These are phyloP conservation scores for Lojkania enalia DNA, from an alignment of 2,329 filamentous ascomycete genomes.

Conservation along the genomic window DNA sequence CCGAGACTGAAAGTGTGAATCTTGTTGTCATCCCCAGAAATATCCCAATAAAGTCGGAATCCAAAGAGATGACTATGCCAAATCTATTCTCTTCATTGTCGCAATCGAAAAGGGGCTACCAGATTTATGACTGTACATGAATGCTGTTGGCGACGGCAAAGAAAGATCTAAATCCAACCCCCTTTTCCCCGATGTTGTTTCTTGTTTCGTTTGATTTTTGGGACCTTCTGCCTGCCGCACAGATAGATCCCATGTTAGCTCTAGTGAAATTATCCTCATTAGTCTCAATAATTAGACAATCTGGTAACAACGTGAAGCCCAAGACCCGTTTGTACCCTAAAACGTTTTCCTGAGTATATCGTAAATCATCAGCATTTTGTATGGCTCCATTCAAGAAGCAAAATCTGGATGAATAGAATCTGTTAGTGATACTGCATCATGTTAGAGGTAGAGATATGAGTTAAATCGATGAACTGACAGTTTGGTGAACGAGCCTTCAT, in stretches of 20 bases:
- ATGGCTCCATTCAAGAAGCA: constrained; percentile 38
- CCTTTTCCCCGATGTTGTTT: constrained; percentile 43
- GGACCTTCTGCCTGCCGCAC: constrained; percentile 41
- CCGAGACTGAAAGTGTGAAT: not conserved
- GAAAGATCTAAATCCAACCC: constrained; percentile 44
- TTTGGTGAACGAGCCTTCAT: constrained; percentile 22
- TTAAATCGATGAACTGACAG: no score
- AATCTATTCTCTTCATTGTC: constrained; percentile 49
- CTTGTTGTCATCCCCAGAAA: constrained; percentile 1
- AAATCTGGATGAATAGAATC: constrained; percentile 29
- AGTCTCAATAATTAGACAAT: constrained; percentile 46
- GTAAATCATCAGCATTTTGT: constrained; percentile 51
- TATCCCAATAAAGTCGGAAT: constrained; percentile 16
- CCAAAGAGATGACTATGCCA: constrained; percentile 56
- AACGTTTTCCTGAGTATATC: no score
- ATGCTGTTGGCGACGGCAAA: constrained; percentile 42
- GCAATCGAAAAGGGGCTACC: constrained; percentile 45
- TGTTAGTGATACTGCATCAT: constrained; percentile 25
- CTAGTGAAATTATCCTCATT: constrained; percentile 50
- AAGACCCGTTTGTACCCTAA: no score
- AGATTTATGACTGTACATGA: constrained; percentile 46
- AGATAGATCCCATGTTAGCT: constrained; percentile 45
- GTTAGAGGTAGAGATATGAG: no score
- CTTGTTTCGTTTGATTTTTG: constrained; percentile 28
- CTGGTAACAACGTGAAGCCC: no score